A percentile compares a stretch with the other conserved stretches of the same genome.
These are phyloP conservation scores for Pythium rishiriense DNA, from an alignment of 352 stramenopile genomes.

Conservation along the genomic window DNA sequence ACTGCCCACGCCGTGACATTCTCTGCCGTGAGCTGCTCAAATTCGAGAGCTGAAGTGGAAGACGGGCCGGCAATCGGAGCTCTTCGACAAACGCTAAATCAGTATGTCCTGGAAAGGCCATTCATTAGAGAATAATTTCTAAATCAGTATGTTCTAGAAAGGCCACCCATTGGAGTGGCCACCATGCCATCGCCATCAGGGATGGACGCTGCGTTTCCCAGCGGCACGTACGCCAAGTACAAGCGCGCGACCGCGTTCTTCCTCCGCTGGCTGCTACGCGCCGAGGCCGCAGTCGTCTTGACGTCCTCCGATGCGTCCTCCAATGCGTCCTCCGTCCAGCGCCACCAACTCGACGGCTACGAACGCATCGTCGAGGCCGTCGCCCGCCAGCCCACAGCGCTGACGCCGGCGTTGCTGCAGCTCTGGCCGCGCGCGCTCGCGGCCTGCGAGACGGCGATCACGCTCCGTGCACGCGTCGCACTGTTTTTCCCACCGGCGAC, in stretches of 20 bases:
- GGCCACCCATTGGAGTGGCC: too few species aligned
- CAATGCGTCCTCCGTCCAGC: not conserved
- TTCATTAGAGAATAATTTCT: too few species aligned
- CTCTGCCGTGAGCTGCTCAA: too few species aligned
- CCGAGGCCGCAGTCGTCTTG: not conserved
- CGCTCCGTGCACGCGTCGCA: conserved; percentile 11
- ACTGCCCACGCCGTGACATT: too few species aligned
- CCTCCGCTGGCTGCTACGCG: conserved; percentile 5
- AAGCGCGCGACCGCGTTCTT: conserved; percentile 11
- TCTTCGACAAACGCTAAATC: too few species aligned
- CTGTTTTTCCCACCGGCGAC: not conserved
- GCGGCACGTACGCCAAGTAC: conserved; percentile 1
- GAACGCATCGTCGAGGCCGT: conserved; percentile 8
- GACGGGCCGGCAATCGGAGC: too few species aligned
- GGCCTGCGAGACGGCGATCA: conserved; percentile 12
- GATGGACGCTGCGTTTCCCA: too few species aligned
- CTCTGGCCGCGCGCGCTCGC: not conserved
- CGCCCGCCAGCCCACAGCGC: not conserved
- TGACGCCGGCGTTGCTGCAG: not conserved
- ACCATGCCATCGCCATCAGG: too few species aligned
- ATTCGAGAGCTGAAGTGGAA: too few species aligned
- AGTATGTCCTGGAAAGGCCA: too few species aligned
- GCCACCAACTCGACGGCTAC: conserved; percentile 1
- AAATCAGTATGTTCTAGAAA: too few species aligned
- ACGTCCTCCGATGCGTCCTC: not conserved